These are phyloP conservation scores for Corrigiola litoralis DNA, from an alignment of 179 eudicot genomes.

Conservation along the genomic window DNA sequence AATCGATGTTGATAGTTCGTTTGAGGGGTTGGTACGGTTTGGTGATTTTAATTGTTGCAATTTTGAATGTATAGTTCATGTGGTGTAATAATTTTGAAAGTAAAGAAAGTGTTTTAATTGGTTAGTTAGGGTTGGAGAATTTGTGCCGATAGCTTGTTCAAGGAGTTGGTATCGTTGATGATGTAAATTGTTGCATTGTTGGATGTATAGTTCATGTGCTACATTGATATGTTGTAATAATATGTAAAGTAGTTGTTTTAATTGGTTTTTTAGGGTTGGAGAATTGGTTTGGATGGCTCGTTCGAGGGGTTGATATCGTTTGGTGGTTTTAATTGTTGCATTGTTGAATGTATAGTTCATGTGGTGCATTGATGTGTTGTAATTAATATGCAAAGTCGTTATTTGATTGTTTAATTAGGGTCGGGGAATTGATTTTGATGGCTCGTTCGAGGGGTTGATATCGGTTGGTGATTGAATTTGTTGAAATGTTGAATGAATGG, in stretches of 20 bases:
- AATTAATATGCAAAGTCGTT: not conserved
- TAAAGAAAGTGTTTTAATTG: not conserved
- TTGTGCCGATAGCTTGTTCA: not conserved
- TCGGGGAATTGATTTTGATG: too few species aligned
- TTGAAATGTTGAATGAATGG: not conserved
- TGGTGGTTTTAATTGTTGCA: not conserved
- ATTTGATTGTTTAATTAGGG: not conserved
- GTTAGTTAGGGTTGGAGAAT: not conserved
- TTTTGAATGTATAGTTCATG: not conserved
- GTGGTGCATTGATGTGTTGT: not conserved
- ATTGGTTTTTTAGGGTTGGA: too few species aligned
- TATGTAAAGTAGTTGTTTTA: too few species aligned
- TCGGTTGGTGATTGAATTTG: not conserved
- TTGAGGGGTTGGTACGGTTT: too few species aligned
- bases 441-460: too few species aligned
- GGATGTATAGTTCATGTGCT: not conserved
- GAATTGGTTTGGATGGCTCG: too few species aligned
- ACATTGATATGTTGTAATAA: too few species aligned
- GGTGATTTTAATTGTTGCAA: not conserved
- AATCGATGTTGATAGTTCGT: too few species aligned
- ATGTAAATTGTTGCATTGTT: not conserved
- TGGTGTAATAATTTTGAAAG: not conserved
- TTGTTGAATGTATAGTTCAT: not conserved
- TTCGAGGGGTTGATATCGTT: not conserved
- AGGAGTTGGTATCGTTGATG: not conserved